These are phyloP conservation scores for Carex scoparia DNA, from an alignment of 176 grass and related monocot genomes.

Conservation along the genomic window DNA sequence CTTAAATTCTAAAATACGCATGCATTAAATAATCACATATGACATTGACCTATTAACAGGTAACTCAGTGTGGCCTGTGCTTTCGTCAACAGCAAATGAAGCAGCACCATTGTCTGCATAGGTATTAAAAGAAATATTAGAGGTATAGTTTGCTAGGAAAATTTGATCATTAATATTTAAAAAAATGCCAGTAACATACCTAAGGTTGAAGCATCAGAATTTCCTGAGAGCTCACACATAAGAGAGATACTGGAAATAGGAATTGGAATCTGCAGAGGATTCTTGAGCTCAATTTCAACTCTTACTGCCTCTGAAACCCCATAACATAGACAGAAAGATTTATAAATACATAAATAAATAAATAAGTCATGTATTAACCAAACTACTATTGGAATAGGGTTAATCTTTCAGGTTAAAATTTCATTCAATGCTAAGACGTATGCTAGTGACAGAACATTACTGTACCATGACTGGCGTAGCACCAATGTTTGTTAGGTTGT, in stretches of 20 bases:
- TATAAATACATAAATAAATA: neutral
- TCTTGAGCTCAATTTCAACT: slow-evolving; percentile 80
- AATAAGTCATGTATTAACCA: neutral
- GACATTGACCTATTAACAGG: slow-evolving; percentile 52
- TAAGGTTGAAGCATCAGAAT: slow-evolving; percentile 45
- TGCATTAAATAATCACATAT: slow-evolving; percentile 15
- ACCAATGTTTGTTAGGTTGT: neutral
- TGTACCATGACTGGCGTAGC: neutral
- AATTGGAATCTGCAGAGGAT: slow-evolving; percentile 88
- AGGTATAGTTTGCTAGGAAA: slow-evolving; percentile 11
- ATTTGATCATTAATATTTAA: slow-evolving; percentile 10
- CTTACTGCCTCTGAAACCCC: slow-evolving; percentile 82
- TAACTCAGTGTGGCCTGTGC: slow-evolving; percentile 32
- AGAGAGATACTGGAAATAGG: slow-evolving; percentile 75
- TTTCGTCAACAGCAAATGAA: slow-evolving; percentile 19
- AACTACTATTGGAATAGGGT: neutral
- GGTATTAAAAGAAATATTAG: neutral
- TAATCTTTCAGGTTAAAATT: neutral
- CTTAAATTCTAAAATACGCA: neutral
- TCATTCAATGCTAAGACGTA: neutral
- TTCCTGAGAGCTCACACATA: slow-evolving; percentile 69
- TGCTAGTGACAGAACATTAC: neutral
- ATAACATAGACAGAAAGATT: slow-evolving; percentile 1
- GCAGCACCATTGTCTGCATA: slow-evolving; percentile 44
- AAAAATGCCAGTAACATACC: slow-evolving; percentile 39